Evolutionary conservation across 805 yeast species (phyloP).

Genomic region (Schizosaccharomyces lindneri): DNA sequence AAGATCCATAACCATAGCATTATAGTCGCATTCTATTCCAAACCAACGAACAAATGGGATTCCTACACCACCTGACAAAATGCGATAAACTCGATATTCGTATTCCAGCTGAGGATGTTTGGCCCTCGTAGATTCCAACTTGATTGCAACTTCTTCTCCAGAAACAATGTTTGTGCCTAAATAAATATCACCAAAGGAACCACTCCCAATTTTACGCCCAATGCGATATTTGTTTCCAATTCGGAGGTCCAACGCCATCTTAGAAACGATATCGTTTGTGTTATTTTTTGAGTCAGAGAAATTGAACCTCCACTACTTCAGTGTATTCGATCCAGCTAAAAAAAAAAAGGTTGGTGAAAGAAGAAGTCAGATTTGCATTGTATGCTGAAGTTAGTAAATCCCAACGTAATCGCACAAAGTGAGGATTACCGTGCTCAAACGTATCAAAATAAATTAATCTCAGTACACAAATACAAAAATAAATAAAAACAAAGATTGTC

Average conservation of each 20-base stretch:
- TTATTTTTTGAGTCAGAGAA: no score
- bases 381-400: no score
- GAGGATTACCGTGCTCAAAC: no score
- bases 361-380: no score
- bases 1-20: slow-evolving; percentile 88
- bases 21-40: slow-evolving; percentile 88
- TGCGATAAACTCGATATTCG: slow-evolving; percentile 87
- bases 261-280: not conserved
- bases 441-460: no score
- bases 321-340: no score
- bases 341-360: no score
- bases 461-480: no score
- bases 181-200: slow-evolving; percentile 93
- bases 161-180: slow-evolving; percentile 68
- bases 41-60: slow-evolving; percentile 93
- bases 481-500: no score
- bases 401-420: no score
- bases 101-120: slow-evolving; percentile 93
- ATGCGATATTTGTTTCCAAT: slow-evolving; percentile 72
- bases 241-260: slow-evolving; percentile 3
- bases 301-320: no score
- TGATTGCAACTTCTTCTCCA: slow-evolving; percentile 95
- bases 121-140: slow-evolving; percentile 67
- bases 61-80: slow-evolving; percentile 88
- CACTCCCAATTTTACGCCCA: slow-evolving; percentile 88